Evolutionary conservation across 1,284 basidiomycete species (phyloP).

Genomic region (Irpex sp.): DNA sequence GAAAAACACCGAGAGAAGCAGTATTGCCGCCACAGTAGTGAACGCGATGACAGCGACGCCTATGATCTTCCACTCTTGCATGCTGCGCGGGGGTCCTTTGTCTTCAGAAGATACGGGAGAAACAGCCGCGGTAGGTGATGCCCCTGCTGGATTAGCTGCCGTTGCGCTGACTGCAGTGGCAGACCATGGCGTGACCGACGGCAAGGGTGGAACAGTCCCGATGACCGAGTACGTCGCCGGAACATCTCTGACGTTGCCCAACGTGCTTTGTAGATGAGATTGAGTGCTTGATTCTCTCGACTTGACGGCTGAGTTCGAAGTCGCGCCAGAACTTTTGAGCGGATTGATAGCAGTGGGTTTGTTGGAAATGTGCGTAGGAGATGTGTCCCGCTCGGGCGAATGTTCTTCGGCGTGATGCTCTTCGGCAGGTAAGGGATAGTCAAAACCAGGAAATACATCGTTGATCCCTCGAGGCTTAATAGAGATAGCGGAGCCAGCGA

Average conservation of each 20-base stretch:
- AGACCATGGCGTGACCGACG: not conserved
- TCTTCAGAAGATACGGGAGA: constrained; percentile 1
- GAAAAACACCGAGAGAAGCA: constrained; percentile 56
- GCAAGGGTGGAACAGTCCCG: constrained; percentile 6
- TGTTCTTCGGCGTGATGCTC: not conserved
- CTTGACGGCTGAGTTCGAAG: constrained; percentile 2
- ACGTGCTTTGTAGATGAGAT: constrained; percentile 1
- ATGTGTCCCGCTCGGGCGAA: not conserved
- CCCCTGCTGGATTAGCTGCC: not conserved
- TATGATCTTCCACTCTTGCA: constrained; percentile 56
- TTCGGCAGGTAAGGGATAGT: not conserved
- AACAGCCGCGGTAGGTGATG: not conserved
- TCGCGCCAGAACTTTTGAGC: not conserved
- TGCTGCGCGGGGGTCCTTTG: constrained; percentile 8
- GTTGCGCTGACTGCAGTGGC: not conserved
- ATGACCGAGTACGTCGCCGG: constrained; percentile 6
- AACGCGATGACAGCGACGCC: constrained; percentile 58
- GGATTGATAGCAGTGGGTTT: not conserved
- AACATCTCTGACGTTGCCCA: not conserved
- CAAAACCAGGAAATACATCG: constrained; percentile 8
- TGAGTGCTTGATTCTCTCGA: constrained; percentile 1
- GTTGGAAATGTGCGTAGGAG: not conserved
- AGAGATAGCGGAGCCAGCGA: not conserved
- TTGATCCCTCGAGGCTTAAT: constrained; percentile 2
- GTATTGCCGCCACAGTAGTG: constrained; percentile 44